Conservation (phyloP, 176 grass and related monocot genomes). For the Aegilops bicornis region DNA sequence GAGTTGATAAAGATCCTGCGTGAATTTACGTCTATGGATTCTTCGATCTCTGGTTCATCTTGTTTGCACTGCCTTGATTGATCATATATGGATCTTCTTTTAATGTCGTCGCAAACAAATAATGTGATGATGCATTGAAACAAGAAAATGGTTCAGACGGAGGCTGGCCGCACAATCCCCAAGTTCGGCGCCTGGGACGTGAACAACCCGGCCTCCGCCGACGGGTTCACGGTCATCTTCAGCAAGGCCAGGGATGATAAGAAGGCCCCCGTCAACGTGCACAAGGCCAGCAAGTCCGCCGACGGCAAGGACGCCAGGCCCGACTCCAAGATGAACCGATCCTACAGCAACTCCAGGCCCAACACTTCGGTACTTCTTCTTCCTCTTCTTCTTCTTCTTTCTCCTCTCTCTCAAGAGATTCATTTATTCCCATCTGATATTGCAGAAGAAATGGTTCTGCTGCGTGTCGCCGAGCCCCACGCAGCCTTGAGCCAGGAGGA, state of each 20-base stretch:
- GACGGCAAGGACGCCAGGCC: slow-evolving; percentile 50
- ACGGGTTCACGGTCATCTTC: slow-evolving; percentile 91
- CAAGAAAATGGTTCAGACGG: slow-evolving; percentile 35
- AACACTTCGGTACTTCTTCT: slow-evolving; percentile 37
- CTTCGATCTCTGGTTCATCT: background rate
- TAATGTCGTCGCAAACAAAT: too few species aligned
- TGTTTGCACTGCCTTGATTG: background rate
- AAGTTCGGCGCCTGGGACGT: slow-evolving; percentile 93
- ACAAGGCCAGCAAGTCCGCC: slow-evolving; percentile 37
- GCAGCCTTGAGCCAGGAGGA: slow-evolving; percentile 44
- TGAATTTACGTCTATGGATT: background rate
- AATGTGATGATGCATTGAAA: too few species aligned
- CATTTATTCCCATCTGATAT: background rate
- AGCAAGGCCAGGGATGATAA: slow-evolving; percentile 95
- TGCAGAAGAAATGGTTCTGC: slow-evolving; percentile 92
- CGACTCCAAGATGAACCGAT: slow-evolving; percentile 3
- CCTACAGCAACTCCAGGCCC: slow-evolving; percentile 40
- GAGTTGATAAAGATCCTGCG: background rate
- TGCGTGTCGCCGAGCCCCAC: slow-evolving; percentile 79
- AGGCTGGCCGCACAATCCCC: slow-evolving; percentile 61
- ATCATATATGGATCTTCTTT: background rate
- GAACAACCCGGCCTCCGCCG: slow-evolving; percentile 83
- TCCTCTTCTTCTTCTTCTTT: too few species aligned
- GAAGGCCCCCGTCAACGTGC: slow-evolving; percentile 43
- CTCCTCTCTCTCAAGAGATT: background rate